Evolutionary conservation across 208 protist genomes (phyloP).

Genomic region (Trypanosoma brucei): DNA sequence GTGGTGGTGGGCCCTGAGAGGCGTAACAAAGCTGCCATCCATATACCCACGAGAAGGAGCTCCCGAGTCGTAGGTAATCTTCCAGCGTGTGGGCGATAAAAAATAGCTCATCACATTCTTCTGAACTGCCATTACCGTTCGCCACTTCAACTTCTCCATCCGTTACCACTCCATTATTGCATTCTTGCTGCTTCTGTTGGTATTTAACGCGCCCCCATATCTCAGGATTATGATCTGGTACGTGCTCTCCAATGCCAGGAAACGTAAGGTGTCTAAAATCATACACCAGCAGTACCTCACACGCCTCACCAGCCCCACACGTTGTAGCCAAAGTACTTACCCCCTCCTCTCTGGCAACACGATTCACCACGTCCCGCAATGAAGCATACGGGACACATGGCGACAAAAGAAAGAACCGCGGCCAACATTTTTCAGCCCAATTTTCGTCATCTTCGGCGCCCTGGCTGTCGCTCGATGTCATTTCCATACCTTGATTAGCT

Average conservation of each 20-base stretch:
- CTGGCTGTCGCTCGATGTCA: neutral
- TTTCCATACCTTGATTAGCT: neutral
- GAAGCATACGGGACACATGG: slow-evolving; percentile 11
- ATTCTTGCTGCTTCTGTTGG: slow-evolving; percentile 1
- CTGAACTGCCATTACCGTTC: neutral
- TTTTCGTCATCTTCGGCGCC: neutral
- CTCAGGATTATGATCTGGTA: slow-evolving; percentile 5
- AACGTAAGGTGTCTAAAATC: neutral
- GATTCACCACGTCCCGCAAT: slow-evolving; percentile 4
- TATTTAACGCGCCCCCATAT: slow-evolving; percentile 18
- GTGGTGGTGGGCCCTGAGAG: slow-evolving; percentile 29
- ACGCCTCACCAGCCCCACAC: slow-evolving; percentile 18
- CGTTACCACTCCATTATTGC: no score
- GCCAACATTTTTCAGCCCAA: neutral
- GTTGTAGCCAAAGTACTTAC: neutral
- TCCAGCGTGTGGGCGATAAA: slow-evolving; percentile 45
- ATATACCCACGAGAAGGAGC: slow-evolving; percentile 66
- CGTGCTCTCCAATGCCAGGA: neutral
- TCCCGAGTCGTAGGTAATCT: slow-evolving; percentile 58
- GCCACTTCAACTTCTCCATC: neutral
- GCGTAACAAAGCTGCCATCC: slow-evolving; percentile 76
- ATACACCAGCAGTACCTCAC: slow-evolving; percentile 23
- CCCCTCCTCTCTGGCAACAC: neutral
- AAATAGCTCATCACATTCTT: slow-evolving; percentile 42
- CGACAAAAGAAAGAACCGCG: slow-evolving; percentile 16